Conservation (phyloP, 805 yeast genomes). For the Saccharomycopsis olivae region DNA sequence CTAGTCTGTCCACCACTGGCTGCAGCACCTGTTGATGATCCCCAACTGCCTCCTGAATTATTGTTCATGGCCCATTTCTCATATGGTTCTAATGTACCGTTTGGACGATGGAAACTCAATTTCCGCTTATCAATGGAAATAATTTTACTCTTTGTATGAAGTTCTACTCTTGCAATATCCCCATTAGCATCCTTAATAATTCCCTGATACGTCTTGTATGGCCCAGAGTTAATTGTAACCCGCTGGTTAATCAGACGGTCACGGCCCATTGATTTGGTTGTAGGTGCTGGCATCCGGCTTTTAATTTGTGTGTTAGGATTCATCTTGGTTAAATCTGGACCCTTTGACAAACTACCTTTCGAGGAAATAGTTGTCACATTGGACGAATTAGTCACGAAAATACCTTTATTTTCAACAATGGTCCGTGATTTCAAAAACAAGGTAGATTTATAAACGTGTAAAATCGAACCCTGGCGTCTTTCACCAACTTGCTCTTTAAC, state of each 20-base stretch:
- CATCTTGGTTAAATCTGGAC: conserved; percentile 69
- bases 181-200: conserved; percentile 91
- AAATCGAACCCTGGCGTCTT: conserved; percentile 75
- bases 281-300: conserved; percentile 30
- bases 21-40: conserved; percentile 22
- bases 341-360: conserved; percentile 54
- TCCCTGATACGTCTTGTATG: conserved; percentile 89
- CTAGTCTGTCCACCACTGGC: conserved; percentile 28
- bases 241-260: conserved; percentile 74
- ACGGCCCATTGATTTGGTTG: conserved; percentile 54
- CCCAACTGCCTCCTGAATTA: conserved; percentile 23
- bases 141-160: conserved; percentile 85
- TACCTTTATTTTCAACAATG: conserved; percentile 78
- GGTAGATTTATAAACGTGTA: conserved; percentile 74
- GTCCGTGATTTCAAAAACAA: conserved; percentile 76
- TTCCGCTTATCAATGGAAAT: conserved; percentile 74
- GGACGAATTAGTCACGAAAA: conserved; percentile 68
- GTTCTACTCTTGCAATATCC: conserved; percentile 80
- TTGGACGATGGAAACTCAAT: conserved; percentile 59
- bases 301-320: conserved; percentile 59
- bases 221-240: conserved; percentile 83
- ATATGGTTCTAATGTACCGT: conserved; percentile 65
- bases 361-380: conserved; percentile 79
- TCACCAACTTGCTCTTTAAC: conserved; percentile 82
- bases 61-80: conserved; percentile 39